Percentiles rank a stretch among this genome's conserved stretches.
phyloP scores from a whole-genome alignment of 768 basidiomycete genomes.

The Paxillus involutus region DNA sequence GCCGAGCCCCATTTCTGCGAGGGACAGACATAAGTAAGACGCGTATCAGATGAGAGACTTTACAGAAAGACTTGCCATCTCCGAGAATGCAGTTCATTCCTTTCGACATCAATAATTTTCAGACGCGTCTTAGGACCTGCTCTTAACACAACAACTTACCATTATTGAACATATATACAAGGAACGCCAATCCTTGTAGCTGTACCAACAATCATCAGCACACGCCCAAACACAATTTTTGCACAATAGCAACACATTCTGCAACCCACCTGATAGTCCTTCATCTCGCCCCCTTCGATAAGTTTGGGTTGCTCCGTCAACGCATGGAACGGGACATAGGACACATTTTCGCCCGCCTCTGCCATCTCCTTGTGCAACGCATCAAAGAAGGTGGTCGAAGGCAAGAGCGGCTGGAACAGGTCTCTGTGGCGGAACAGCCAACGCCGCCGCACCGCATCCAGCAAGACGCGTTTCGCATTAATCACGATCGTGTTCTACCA shows the following conservation, averaged over 20 bases:
- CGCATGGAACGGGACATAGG: constrained; percentile 37
- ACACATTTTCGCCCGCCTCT: constrained; percentile 25
- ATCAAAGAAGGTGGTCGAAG: constrained; percentile 39
- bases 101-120: constrained; percentile 15
- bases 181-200: constrained; percentile 65
- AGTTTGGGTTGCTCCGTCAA: constrained; percentile 48
- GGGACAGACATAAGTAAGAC: neutral
- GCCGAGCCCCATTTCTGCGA: constrained; percentile 59
- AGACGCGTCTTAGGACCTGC: neutral
- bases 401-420: constrained; percentile 49
- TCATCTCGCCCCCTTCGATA: constrained; percentile 59
- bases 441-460: constrained; percentile 42
- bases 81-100: constrained; percentile 73
- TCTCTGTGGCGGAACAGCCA: constrained; percentile 47
- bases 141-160: constrained; percentile 33
- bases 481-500: constrained; percentile 41
- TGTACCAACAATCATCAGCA: constrained; percentile 14
- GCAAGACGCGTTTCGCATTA: constrained; percentile 34
- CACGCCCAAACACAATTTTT: neutral
- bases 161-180: constrained; percentile 67
- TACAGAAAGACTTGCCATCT: constrained; percentile 46
- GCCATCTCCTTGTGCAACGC: constrained; percentile 31
- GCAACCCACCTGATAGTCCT: constrained; percentile 62
- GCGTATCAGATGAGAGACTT: neutral
- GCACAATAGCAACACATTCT: neutral